These are phyloP conservation scores for Starmera pachycereana DNA, from an alignment of 805 yeast genomes.

Conservation along the genomic window DNA sequence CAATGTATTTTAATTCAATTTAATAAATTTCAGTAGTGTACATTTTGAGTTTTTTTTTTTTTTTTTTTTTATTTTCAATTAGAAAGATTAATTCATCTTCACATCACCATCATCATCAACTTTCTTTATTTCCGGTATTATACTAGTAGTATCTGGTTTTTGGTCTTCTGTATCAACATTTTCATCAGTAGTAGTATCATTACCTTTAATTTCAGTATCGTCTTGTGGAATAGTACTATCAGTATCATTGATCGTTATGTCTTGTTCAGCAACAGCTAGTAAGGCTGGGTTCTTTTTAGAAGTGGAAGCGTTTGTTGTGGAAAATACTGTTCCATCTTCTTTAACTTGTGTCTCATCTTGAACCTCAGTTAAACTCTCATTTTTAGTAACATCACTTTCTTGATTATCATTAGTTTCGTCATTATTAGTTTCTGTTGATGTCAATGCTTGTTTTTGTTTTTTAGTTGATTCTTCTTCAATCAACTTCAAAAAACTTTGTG, in stretches of 20 bases:
- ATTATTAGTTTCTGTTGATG: constrained; percentile 5
- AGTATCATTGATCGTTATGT: constrained; percentile 28
- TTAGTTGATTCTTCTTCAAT: not conserved
- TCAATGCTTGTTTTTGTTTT: not conserved
- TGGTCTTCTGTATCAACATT: constrained; percentile 27
- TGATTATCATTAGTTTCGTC: constrained; percentile 10
- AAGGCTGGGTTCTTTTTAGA: constrained; percentile 15
- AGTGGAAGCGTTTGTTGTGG: constrained; percentile 1
- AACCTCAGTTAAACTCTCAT: not conserved
- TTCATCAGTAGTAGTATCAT: constrained; percentile 34
- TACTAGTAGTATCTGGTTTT: constrained; percentile 7
- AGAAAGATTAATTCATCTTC: constrained; percentile 14
- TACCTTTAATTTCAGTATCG: constrained; percentile 31
- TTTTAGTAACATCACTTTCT: constrained; percentile 8
- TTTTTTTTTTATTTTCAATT: not conserved
- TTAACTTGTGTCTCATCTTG: constrained; percentile 12
- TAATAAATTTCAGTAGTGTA: not conserved
- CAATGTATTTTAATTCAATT: too few species aligned
- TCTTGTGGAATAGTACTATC: constrained; percentile 41
- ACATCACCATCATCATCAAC: constrained; percentile 23
- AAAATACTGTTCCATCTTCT: constrained; percentile 12
- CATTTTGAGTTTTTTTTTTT: too few species aligned
- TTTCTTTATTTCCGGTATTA: constrained; percentile 6
- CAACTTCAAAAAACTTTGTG: constrained; percentile 11
- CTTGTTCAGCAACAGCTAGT: constrained; percentile 16